Conservation (phyloP, 306 rosid species). For the Sicyos baderoa region DNA sequence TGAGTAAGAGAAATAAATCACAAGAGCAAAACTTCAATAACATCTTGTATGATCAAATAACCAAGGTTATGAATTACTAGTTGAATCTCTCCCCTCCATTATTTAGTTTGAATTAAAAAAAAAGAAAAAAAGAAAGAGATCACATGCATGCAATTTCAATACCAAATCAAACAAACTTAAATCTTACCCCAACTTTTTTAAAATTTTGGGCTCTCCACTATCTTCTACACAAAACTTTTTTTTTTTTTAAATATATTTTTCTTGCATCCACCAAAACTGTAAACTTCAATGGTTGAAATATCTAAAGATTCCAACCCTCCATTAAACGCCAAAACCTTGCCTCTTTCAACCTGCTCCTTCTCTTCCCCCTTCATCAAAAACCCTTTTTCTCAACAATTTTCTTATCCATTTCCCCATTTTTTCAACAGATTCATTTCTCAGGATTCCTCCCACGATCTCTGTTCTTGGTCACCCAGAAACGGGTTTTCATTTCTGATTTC, state of each 20-base stretch:
- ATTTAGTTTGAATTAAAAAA: no score
- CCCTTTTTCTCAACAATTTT: slow-evolving; percentile 12
- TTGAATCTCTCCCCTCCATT: no score
- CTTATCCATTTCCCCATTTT: background rate
- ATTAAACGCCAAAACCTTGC: slow-evolving; percentile 23
- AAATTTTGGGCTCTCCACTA: background rate
- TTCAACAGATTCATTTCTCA: background rate
- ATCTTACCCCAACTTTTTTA: background rate
- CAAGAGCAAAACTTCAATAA: no score
- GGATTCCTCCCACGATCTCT: background rate
- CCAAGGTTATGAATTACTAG: no score
- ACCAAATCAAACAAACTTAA: no score
- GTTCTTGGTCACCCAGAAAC: background rate
- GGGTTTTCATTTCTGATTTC: background rate
- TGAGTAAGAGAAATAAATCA: no score
- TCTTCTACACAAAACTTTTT: background rate
- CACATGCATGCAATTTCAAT: no score
- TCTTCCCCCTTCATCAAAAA: slow-evolving; percentile 11
- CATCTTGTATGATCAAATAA: no score
- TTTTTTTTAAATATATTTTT: background rate
- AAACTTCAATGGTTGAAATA: slow-evolving; percentile 22
- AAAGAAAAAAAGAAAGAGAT: no score
- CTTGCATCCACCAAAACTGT: slow-evolving; percentile 23
- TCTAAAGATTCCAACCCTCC: slow-evolving; percentile 21
- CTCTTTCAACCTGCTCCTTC: slow-evolving; percentile 1